Conservation (phyloP, 805 yeast genomes). For the Yarrowia phangngaensis region DNA sequence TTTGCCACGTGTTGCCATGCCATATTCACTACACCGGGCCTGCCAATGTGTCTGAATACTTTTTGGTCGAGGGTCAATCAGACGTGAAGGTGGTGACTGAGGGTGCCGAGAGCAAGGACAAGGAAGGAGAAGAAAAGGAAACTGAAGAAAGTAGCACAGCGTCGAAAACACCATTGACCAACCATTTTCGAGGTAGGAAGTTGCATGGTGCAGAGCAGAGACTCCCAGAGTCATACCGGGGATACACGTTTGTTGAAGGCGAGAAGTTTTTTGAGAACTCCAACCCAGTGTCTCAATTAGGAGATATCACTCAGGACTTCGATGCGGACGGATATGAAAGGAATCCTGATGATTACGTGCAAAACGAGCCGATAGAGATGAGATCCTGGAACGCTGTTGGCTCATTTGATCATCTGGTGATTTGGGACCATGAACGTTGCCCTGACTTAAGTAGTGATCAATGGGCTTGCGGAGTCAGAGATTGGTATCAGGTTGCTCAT, state of each 20-base stretch:
- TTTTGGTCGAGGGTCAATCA: constrained; percentile 27
- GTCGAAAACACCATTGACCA: not conserved
- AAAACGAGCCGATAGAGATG: constrained; percentile 18
- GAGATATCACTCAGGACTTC: constrained; percentile 27
- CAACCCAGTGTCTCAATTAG: constrained; percentile 22
- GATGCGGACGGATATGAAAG: constrained; percentile 21
- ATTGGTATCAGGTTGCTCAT: constrained; percentile 32
- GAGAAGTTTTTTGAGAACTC: constrained; percentile 7
- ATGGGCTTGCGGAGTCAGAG: constrained; percentile 34
- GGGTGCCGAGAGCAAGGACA: constrained; percentile 10
- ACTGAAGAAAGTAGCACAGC: not conserved
- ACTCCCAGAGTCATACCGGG: constrained; percentile 30
- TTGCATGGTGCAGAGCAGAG: constrained; percentile 24
- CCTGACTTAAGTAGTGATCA: constrained; percentile 33
- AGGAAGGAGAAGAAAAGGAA: constrained; percentile 10
- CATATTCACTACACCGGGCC: constrained; percentile 34
- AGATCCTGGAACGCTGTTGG: constrained; percentile 20
- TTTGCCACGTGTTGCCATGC: constrained; percentile 35
- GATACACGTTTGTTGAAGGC: constrained; percentile 27
- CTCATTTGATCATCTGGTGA: constrained; percentile 29
- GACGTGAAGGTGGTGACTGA: not conserved
- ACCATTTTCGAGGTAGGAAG: constrained; percentile 9
- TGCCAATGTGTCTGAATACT: constrained; percentile 32
- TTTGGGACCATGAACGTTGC: constrained; percentile 35
- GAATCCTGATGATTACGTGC: constrained; percentile 14